phyloP scores from a whole-genome alignment of 805 yeast genomes.

The Teunomyces gatunensis region DNA sequence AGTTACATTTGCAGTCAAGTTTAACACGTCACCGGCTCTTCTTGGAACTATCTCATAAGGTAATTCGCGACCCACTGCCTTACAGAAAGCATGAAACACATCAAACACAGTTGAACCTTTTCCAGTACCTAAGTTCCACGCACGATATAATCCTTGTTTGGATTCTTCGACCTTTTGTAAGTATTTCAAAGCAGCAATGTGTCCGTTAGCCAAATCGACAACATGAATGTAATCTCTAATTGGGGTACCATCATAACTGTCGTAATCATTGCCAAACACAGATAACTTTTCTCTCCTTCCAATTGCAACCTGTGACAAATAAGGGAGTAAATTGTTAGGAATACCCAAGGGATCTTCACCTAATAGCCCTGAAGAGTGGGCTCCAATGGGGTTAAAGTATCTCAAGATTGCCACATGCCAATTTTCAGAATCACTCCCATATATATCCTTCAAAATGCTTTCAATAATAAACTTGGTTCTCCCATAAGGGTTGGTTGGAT shows the following conservation, averaged over 20 bases:
- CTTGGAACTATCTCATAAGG: conserved; percentile 66
- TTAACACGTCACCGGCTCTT: conserved; percentile 73
- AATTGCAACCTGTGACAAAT: conserved; percentile 72
- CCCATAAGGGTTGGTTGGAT: conserved; percentile 78
- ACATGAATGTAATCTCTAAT: conserved; percentile 82
- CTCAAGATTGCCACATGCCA: conserved; percentile 65
- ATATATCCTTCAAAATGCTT: conserved; percentile 54
- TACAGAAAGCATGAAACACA: conserved; percentile 60
- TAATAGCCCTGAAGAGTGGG: conserved; percentile 75
- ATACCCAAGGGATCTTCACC: conserved; percentile 81
- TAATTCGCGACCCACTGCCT: conserved; percentile 60
- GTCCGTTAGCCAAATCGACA: conserved; percentile 76
- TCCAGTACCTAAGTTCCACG: conserved; percentile 85
- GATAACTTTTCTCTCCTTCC: conserved; percentile 63
- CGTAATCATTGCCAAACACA: conserved; percentile 74
- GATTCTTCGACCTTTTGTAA: conserved; percentile 30
- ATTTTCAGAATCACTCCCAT: conserved; percentile 35
- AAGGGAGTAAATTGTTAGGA: conserved; percentile 75
- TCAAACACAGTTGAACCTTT: conserved; percentile 77
- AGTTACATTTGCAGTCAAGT: conserved; percentile 68
- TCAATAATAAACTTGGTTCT: conserved; percentile 68
- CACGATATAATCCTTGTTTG: conserved; percentile 55
- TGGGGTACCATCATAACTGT: conserved; percentile 75
- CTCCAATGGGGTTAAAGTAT: conserved; percentile 84
- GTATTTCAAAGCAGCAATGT: conserved; percentile 65